A percentile compares a stretch with the other conserved stretches of the same genome.
These are phyloP conservation scores for Dissophora ornata DNA, from an alignment of 192 early-diverging fungal species.

Conservation along the genomic window DNA sequence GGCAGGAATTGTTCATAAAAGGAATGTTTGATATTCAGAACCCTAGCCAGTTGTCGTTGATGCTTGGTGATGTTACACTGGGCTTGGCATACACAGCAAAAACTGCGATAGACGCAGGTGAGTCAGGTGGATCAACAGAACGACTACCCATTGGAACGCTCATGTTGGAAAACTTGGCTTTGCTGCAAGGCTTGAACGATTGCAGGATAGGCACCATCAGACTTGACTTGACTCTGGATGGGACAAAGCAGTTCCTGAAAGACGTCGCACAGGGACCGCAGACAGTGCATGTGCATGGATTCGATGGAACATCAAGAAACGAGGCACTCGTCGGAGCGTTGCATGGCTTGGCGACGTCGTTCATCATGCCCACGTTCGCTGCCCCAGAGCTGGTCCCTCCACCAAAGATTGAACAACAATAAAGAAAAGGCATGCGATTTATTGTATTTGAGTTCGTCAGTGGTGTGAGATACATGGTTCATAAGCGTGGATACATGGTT, in stretches of 20 bases:
- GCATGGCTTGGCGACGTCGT: slow-evolving; percentile 3
- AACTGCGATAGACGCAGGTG: too few relatives aligned
- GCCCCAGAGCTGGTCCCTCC: not conserved
- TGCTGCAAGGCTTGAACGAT: slow-evolving; percentile 25
- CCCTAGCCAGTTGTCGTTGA: slow-evolving; percentile 29
- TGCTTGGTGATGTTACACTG: slow-evolving; percentile 8
- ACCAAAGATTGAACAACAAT: too few relatives aligned
- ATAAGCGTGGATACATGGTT: too few relatives aligned
- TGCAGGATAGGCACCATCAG: not conserved
- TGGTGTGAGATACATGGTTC: too few relatives aligned
- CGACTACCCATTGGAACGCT: not conserved
- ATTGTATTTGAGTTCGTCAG: too few relatives aligned
- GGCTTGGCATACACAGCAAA: not conserved
- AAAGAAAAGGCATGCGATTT: too few relatives aligned
- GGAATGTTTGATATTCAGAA: slow-evolving; percentile 13
- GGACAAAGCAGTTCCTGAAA: slow-evolving; percentile 14
- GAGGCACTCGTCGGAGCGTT: slow-evolving; percentile 21
- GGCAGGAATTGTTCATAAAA: not conserved
- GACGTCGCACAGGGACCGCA: not conserved
- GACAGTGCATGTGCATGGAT: slow-evolving; percentile 20
- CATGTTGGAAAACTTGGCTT: slow-evolving; percentile 6
- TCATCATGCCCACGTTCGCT: slow-evolving; percentile 1
- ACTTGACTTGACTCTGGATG: slow-evolving; percentile 16
- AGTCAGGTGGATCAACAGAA: not conserved
- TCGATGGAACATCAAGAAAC: slow-evolving; percentile 28